These are phyloP conservation scores for Aspergillus terreus DNA, from an alignment of 2,329 filamentous ascomycete species.

Conservation along the genomic window DNA sequence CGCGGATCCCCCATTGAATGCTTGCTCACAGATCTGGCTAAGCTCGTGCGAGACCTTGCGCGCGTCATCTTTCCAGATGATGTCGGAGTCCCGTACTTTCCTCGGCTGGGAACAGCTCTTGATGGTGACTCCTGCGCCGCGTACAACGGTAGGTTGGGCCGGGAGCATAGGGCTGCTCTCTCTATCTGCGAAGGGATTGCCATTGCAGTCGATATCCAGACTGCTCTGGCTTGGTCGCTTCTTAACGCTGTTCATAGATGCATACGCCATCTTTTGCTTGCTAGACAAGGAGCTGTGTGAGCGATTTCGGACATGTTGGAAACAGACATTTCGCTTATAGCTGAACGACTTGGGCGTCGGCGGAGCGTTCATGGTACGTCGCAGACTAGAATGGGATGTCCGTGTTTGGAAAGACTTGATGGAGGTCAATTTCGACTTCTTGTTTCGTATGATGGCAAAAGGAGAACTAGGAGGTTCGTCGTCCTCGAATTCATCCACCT, in stretches of 20 bases:
- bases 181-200: constrained; percentile 18
- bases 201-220: constrained; percentile 16
- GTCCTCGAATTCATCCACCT: constrained; percentile 15
- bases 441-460: constrained; percentile 30
- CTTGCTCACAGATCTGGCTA: constrained; percentile 86
- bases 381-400: constrained; percentile 47
- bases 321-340: constrained; percentile 61
- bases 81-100: constrained; percentile 41
- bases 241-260: constrained; percentile 21
- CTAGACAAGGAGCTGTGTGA: constrained; percentile 26
- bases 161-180: constrained; percentile 38
- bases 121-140: constrained; percentile 26
- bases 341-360: constrained; percentile 45
- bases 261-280: constrained; percentile 15
- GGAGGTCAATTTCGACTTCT: constrained; percentile 29
- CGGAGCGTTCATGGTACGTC: constrained; percentile 33
- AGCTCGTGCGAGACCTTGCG: constrained; percentile 80
- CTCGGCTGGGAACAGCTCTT: constrained; percentile 35
- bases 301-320: constrained; percentile 51
- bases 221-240: constrained; percentile 23
- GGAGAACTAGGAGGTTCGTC: constrained; percentile 22
- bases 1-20: constrained; percentile 70
- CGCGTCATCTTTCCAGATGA: constrained; percentile 70
- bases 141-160: constrained; percentile 36
- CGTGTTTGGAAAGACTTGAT: constrained; percentile 42